phyloP scores from a whole-genome alignment of 1,284 basidiomycete genomes.

The Mycena sp. region DNA sequence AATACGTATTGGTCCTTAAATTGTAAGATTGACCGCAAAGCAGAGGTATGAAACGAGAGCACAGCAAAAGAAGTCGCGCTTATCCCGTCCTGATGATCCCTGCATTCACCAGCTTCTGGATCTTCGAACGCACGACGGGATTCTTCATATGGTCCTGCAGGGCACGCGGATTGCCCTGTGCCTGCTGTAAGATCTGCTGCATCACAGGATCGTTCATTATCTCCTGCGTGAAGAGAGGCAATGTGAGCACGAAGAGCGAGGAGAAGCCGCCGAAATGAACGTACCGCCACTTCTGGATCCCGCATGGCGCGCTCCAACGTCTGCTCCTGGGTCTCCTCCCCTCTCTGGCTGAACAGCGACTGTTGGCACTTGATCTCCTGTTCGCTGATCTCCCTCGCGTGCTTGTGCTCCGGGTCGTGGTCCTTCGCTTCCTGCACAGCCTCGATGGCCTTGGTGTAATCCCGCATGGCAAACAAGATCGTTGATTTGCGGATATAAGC shows the following conservation, averaged over 20 bases:
- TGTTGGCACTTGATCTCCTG: conserved; percentile 85
- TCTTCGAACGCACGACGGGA: conserved; percentile 84
- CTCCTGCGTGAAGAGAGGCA: conserved; percentile 51
- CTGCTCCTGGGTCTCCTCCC: conserved; percentile 92
- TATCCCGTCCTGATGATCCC: conserved; percentile 89
- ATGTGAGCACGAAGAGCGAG: conserved; percentile 6
- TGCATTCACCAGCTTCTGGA: conserved; percentile 93
- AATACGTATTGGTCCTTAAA: background rate
- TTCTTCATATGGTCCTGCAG: conserved; percentile 99
- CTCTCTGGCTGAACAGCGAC: conserved; percentile 85
- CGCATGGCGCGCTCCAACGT: conserved; percentile 95
- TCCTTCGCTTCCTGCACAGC: conserved; percentile 81
- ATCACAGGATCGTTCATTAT: conserved; percentile 91
- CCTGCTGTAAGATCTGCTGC: conserved; percentile 95
- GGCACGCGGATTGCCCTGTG: conserved; percentile 89
- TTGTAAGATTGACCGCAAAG: conserved; percentile 3
- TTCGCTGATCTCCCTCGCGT: conserved; percentile 82
- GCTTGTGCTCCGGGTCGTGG: conserved; percentile 80
- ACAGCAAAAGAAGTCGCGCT: conserved; percentile 26
- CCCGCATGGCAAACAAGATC: conserved; percentile 91
- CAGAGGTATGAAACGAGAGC: conserved; percentile 7
- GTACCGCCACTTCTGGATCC: conserved; percentile 93
- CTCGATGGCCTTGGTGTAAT: conserved; percentile 88
- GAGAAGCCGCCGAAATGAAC: conserved; percentile 44
- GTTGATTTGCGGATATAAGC: conserved; percentile 95